Evolutionary conservation across 352 stramenopile species (phyloP).

Genomic region (Labyrinthula sp.): DNA sequence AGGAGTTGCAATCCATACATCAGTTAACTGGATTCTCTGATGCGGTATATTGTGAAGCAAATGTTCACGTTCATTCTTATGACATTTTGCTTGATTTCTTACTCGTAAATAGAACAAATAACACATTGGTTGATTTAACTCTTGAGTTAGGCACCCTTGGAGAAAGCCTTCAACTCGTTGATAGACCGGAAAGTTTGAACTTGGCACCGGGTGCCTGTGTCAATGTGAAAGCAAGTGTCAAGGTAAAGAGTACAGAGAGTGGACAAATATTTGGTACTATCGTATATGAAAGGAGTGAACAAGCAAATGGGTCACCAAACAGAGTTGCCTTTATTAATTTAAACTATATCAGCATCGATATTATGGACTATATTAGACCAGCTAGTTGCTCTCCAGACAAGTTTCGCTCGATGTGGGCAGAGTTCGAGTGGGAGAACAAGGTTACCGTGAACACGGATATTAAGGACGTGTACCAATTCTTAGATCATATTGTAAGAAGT

Average conservation of each 20-base stretch:
- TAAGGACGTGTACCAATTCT: conserved; percentile 82
- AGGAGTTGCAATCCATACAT: conserved; percentile 82
- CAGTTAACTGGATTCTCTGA: conserved; percentile 97
- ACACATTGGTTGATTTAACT: conserved; percentile 91
- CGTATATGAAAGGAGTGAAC: conserved; percentile 57
- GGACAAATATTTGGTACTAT: conserved; percentile 99
- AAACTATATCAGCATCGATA: conserved; percentile 98
- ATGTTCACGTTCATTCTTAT: conserved; percentile 98
- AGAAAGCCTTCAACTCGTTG: conserved; percentile 97
- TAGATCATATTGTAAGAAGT: conserved; percentile 89
- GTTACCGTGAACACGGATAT: conserved; percentile 88
- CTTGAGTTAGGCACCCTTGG: conserved; percentile 97
- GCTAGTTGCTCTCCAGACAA: conserved; percentile 68
- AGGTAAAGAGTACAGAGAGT: conserved; percentile 99
- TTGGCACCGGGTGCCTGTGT: conserved; percentile 88
- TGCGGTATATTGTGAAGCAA: conserved; percentile 94
- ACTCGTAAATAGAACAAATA: conserved; percentile 90
- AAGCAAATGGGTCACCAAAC: conserved; percentile 83
- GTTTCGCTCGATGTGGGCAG: conserved; percentile 98
- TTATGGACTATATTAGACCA: conserved; percentile 99
- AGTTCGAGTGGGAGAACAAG: conserved; percentile 99
- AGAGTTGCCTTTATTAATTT: conserved; percentile 99
- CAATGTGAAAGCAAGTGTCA: conserved; percentile 92
- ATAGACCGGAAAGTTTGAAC: conserved; percentile 83
- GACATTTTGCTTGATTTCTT: conserved; percentile 96